A percentile compares a stretch with the other conserved stretches of the same genome.
phyloP scores from a whole-genome alignment of 164 flowering plant species.

The Magnolia kwangsiensis region DNA sequence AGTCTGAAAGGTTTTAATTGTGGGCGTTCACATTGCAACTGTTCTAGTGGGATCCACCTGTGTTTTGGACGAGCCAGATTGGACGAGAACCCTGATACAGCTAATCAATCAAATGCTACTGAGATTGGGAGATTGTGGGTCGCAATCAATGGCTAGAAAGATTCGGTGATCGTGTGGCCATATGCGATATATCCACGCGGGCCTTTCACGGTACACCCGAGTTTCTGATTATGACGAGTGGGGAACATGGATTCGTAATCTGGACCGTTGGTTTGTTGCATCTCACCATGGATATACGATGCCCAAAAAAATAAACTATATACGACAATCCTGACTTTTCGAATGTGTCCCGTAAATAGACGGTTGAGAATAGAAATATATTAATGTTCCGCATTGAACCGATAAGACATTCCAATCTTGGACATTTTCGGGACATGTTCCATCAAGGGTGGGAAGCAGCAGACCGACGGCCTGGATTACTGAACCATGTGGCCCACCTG shows the following conservation, averaged over 20 bases:
- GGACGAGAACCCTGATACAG: not conserved
- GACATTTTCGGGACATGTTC: too few relatives aligned
- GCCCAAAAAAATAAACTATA: too few relatives aligned
- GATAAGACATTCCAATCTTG: not conserved
- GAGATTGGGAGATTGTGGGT: not conserved
- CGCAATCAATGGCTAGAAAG: not conserved
- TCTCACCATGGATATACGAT: too few relatives aligned
- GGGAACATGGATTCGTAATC: too few relatives aligned
- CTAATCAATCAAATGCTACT: constrained; percentile 8
- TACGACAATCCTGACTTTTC: too few relatives aligned
- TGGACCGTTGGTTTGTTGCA: too few relatives aligned
- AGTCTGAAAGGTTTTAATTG: not conserved
- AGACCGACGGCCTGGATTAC: not conserved
- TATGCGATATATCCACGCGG: not conserved
- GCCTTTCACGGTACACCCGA: too few relatives aligned
- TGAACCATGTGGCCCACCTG: not conserved
- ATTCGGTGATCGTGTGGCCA: not conserved
- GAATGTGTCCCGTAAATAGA: too few relatives aligned
- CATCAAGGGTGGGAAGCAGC: not conserved
- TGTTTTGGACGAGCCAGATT: not conserved
- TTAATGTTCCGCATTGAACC: not conserved
- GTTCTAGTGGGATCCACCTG: not conserved
- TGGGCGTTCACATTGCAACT: not conserved
- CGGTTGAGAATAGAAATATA: not conserved
- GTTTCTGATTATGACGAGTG: too few relatives aligned